These are phyloP conservation scores for Coniella vitis DNA, from an alignment of 2,329 filamentous ascomycete genomes.

Conservation along the genomic window DNA sequence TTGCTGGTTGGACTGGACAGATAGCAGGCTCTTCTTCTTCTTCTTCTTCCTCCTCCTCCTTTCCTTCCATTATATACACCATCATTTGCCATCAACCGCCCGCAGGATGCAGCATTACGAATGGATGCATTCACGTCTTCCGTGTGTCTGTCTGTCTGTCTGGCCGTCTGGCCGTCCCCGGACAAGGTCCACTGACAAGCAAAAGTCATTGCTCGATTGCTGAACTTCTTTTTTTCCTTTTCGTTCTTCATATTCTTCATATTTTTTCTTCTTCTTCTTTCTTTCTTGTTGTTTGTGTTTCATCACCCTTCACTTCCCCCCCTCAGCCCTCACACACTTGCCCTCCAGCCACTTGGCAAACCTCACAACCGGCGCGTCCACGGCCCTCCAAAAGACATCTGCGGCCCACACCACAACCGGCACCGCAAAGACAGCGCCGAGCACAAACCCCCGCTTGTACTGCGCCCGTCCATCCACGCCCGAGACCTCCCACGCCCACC, in stretches of 20 bases:
- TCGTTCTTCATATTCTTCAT: background rate
- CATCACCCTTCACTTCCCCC: background rate
- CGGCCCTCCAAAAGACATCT: slow-evolving; percentile 48
- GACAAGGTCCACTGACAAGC: too few relatives aligned
- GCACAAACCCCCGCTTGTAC: slow-evolving; percentile 34
- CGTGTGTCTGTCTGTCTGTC: too few relatives aligned
- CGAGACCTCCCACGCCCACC: slow-evolving; percentile 39
- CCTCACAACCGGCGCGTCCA: slow-evolving; percentile 49
- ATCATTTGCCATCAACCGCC: too few relatives aligned
- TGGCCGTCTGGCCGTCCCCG: too few relatives aligned
- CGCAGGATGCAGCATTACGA: too few relatives aligned
- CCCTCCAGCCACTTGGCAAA: slow-evolving; percentile 51
- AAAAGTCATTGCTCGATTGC: too few relatives aligned
- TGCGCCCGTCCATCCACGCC: slow-evolving; percentile 40
- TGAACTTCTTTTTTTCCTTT: background rate
- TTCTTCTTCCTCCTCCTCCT: background rate
- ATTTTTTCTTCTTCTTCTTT: background rate
- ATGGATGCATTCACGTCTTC: too few relatives aligned
- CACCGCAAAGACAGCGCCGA: slow-evolving; percentile 41
- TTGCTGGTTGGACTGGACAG: too few relatives aligned
- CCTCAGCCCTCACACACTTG: slow-evolving; percentile 27
- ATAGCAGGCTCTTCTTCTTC: background rate
- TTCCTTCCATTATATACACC: background rate
- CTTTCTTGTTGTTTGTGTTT: background rate
- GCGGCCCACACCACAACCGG: slow-evolving; percentile 47